Base-by-base conservation (phyloP, 192 early-diverging fungal species). In the Coemansia sp. region DNA sequence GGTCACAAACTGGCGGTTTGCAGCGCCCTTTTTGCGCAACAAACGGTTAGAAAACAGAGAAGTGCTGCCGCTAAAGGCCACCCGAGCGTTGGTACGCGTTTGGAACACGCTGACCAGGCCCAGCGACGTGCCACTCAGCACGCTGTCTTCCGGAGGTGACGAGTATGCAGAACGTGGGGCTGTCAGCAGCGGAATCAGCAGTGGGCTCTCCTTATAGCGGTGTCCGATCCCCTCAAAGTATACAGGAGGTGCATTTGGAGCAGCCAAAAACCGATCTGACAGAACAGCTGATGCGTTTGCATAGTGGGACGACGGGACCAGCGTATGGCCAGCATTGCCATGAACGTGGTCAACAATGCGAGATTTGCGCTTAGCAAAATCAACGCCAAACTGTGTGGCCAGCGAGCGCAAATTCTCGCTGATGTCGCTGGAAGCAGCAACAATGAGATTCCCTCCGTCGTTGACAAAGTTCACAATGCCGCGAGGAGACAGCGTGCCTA, bases 321-420 rank as follows among this genome's bases (percentile, higher is more conserved):
- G 63, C 5, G 82, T 65, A 50, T 85, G 81, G 51, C 23, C 21
- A 10, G 46, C 46, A 15, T 86, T 81, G 28, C 63, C 68, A 9
- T 68, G 63, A 42, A 82, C 63, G 50, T 91, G 81, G 66, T 97
- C 95, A 41, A 87, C 71, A 0, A 89, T 93, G 10, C 55, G 68
- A 14, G 83, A 85, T 28, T 83, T 83, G 18, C 78, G 69, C 52
- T 82, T 82, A 57, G 96, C 96, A 45, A 88, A 88, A 35, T 90
- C 90, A 15, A 92, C 84, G 46, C 90, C 90, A 61, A 97, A 92
- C 63, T 97, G 95, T 59, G 82, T 79, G n/a, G 85, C 87, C 37
- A 99, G 80, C 55, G 92, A 91, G 11, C 92, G 85, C 5, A 91
- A 53, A 6, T 81, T 69, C 31, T 89, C 88, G 5, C 83, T 80